Evolutionary conservation across 2,329 filamentous ascomycete genomes (phyloP), one percentile per base, ranked within the genome.

Genomic region (Aureobasidium sp.): DNA sequence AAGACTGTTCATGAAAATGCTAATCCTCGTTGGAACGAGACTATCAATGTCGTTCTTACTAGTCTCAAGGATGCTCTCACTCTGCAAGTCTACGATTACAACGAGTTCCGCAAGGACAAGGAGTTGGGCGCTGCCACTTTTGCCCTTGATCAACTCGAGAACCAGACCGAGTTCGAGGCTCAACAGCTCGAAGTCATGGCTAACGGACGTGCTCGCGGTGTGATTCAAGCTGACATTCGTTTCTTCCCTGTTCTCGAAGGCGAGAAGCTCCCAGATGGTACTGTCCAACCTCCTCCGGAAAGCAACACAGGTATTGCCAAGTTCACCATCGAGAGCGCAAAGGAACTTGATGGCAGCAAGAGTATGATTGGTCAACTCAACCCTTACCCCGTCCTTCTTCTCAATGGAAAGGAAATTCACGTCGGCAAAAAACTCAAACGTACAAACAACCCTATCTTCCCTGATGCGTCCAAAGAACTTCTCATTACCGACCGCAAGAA

Each of bases 371-470:
- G 94, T 34, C 83, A 87, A 65, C 86, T 99, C 51, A 97, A 92
- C 75, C 94, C 94, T 1, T 99, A 97, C 68, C 92, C 90, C 10
- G 82, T 87, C 36, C 82, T 99, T 56, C 82, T 97, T 48, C 84
- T 99, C 68, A 99, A 99, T 70, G 89, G 91, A 66, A 96, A 94
- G 76, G 88, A 95, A 72, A 83, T 97, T 5, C 92, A 96, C 69
- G 82, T 86, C 62, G 96, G 92, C 59, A 90, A 92, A 77, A 95
- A 92, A 75, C 83, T 97, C 69, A 99, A 97, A 82, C 88, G 93
- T 65, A 97, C 92, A 64, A 99, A 99, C 77, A 94, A 96, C 69
- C 94, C 94, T 8, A 92, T 99, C 69, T 99, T 92, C 87, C 88
- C 93, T 60, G 88, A 97, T 71, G 90, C 90, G 7, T 89, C 87